Percentiles rank a stretch among this genome's conserved stretches.
Evolutionary conservation across 2,329 filamentous ascomycete species (phyloP).

Genomic region (Pyrenochaeta sp.): DNA sequence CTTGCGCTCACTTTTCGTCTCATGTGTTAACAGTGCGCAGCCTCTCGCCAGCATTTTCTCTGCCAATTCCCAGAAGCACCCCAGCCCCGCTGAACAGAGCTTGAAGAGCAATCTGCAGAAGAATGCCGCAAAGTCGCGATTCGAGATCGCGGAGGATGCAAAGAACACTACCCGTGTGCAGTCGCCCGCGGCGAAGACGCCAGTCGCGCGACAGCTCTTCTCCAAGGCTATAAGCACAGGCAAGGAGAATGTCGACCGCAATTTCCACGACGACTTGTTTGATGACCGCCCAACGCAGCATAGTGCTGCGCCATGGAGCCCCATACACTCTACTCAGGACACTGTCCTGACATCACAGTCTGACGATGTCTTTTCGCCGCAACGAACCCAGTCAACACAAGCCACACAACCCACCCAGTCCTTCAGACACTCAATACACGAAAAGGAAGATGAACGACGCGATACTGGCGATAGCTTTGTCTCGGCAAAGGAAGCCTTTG

Average conservation of each 20-base stretch:
- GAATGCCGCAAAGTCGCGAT: constrained; percentile 66
- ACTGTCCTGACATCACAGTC: constrained; percentile 37
- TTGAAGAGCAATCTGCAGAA: constrained; percentile 59
- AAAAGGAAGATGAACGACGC: constrained; percentile 35
- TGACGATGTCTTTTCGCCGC: constrained; percentile 43
- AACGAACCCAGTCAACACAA: constrained; percentile 43
- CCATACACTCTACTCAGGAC: constrained; percentile 38
- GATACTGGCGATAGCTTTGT: constrained; percentile 57
- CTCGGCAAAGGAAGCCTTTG: constrained; percentile 56
- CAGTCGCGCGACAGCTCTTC: constrained; percentile 40
- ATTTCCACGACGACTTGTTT: constrained; percentile 26
- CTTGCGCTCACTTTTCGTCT: constrained; percentile 56
- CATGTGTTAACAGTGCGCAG: constrained; percentile 43
- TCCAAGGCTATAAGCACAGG: constrained; percentile 32
- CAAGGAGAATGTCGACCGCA: constrained; percentile 39
- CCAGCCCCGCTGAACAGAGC: constrained; percentile 64
- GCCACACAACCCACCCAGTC: constrained; percentile 41
- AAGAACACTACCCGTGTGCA: constrained; percentile 40
- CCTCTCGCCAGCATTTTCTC: constrained; percentile 60
- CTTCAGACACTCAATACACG: constrained; percentile 33
- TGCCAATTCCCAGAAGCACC: constrained; percentile 53
- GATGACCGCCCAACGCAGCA: constrained; percentile 53
- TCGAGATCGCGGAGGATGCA: constrained; percentile 67
- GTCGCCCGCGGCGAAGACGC: constrained; percentile 37
- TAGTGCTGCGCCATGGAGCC: constrained; percentile 43